Base-by-base conservation (phyloP, 192 early-diverging fungal genomes). In the Gigaspora rosea region DNA sequence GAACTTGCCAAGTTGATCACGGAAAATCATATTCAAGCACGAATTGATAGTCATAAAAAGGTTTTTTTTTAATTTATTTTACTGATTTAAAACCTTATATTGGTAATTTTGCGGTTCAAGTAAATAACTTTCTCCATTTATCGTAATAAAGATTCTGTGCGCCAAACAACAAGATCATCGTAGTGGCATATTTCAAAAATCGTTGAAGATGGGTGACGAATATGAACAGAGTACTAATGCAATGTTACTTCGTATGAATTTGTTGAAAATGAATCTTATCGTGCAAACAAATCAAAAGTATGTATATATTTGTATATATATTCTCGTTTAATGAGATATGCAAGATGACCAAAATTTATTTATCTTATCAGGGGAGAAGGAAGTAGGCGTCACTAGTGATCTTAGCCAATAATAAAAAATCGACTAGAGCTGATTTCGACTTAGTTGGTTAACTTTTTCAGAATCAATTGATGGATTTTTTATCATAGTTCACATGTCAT, bases 41-140 rank as follows among this genome's bases (percentile, higher is more conserved):
- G 94, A 52, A 94, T 96, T 71, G 95, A 96, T 79, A 93, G 90
- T 75, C 92, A 95, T 80, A 90, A 92, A 81, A 96, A 96, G 89
- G 92, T 94, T 67, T 41, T 41, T 32, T 56, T 8, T 18, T 18
- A 16, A 0, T 56, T 56, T 18, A 47, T 52, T n/a, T 57, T 33
- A n/a, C n/a, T 50, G 41, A 56, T n/a, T 58, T 47, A 46, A 41
- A 51, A 13, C 65, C 41, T n/a, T 27, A 27, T 35, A 36, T 52
- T 41, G 2, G 22, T 15, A 52, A 13, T 27, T 15, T 3, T 0
- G 22, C 36, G 27, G 41, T 41, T 0, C 52, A 56, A 33, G 48
- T 51, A 7, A 57, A 27, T 48, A 27, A 18, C 47, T 78, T 32
- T 22, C 20, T 11, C 10, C 51, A 56, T 47, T 47, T 46, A 36